phyloP scores from a whole-genome alignment of 2,329 filamentous ascomycete genomes.

The Elsinoe batatas region DNA sequence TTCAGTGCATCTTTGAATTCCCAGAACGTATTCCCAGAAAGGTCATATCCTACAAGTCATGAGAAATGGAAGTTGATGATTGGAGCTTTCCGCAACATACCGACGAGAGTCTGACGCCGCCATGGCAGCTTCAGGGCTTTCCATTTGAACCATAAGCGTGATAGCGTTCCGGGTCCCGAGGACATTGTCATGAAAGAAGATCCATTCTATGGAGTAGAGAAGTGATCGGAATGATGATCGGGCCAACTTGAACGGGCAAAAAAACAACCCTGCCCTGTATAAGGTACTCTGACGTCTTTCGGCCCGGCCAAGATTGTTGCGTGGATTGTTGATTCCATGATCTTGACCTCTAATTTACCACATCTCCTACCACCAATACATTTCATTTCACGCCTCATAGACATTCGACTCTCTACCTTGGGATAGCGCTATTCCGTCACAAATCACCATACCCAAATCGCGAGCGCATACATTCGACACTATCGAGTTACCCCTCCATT shows the following conservation, averaged over 20 bases:
- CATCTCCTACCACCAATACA: background rate
- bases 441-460: background rate
- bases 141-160: slow-evolving; percentile 50
- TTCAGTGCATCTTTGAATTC: slow-evolving; percentile 53
- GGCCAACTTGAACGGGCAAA: background rate
- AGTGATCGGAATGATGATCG: background rate
- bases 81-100: slow-evolving; percentile 29
- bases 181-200: slow-evolving; percentile 25
- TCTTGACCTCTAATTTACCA: slow-evolving; percentile 3
- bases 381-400: background rate
- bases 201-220: background rate
- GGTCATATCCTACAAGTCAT: slow-evolving; percentile 43
- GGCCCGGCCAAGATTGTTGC: background rate
- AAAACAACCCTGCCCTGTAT: background rate
- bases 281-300: background rate
- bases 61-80: background rate
- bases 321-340: background rate
- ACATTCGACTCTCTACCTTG: background rate
- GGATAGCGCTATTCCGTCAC: background rate
- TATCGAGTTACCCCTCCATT: background rate
- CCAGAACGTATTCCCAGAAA: slow-evolving; percentile 57
- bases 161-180: slow-evolving; percentile 28
- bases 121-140: slow-evolving; percentile 53
- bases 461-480: too few relatives aligned
- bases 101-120: slow-evolving; percentile 50